phyloP scores from a whole-genome alignment of 305 asterid genomes.

The Solanum hybrid region DNA sequence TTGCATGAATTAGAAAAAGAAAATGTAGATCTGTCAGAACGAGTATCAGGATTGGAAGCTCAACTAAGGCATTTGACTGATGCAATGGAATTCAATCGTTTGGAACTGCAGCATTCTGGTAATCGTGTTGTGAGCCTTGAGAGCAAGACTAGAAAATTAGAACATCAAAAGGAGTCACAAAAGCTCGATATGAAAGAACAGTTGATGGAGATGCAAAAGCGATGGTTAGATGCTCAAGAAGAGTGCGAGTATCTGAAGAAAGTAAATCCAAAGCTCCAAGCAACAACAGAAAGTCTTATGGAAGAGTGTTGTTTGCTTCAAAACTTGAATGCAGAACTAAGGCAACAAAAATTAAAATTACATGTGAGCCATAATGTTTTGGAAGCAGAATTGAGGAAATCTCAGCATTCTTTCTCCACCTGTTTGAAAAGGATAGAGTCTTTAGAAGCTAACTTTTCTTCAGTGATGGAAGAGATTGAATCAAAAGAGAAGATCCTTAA shows the following conservation, averaged over 20 bases:
- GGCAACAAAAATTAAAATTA: slow-evolving; percentile 28
- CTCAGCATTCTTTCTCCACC: slow-evolving; percentile 11
- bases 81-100: slow-evolving; percentile 19
- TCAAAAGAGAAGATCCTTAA: slow-evolving; percentile 11
- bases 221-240: slow-evolving; percentile 33
- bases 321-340: slow-evolving; percentile 22
- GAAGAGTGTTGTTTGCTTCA: slow-evolving; percentile 33
- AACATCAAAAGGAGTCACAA: slow-evolving; percentile 23
- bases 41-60: slow-evolving; percentile 48
- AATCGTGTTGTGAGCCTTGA: slow-evolving; percentile 12
- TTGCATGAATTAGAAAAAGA: slow-evolving; percentile 30
- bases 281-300: slow-evolving; percentile 29
- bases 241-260: slow-evolving; percentile 27
- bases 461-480: slow-evolving; percentile 12
- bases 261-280: slow-evolving; percentile 30
- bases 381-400: slow-evolving; percentile 30
- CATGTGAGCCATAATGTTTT: slow-evolving; percentile 18
- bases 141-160: slow-evolving; percentile 21
- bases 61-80: slow-evolving; percentile 37
- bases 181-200: slow-evolving; percentile 19
- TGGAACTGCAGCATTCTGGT: slow-evolving; percentile 30
- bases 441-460: slow-evolving; percentile 12
- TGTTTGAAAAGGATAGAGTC: slow-evolving; percentile 9
- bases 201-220: slow-evolving; percentile 25
- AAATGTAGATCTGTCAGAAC: slow-evolving; percentile 29